These are phyloP conservation scores for Talaromyces wortmannii DNA, from an alignment of 495 filamentous ascomycete species.

Conservation along the genomic window DNA sequence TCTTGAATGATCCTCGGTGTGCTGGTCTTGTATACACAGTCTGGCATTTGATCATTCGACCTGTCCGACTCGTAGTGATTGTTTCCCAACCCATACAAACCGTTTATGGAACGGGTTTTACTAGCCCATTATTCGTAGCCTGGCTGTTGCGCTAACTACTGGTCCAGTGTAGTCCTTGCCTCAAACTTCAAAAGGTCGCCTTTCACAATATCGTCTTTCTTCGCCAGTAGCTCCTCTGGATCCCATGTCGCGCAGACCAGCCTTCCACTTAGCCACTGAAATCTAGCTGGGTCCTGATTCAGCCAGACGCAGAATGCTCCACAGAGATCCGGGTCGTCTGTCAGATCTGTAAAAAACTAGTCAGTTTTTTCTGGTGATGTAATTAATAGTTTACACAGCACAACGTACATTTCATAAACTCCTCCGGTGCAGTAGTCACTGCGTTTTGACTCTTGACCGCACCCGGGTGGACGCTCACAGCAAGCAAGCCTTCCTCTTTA, in stretches of 20 bases:
- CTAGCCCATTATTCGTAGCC: no score
- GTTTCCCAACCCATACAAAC: no score
- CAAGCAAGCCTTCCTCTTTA: conserved; percentile 28
- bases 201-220: conserved; percentile 34
- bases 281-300: neutral
- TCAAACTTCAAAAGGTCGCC: conserved; percentile 31
- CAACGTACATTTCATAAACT: conserved; percentile 13
- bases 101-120: no score
- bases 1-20: no score
- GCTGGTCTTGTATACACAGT: no score
- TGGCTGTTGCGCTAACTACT: neutral
- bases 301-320: conserved; percentile 35
- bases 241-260: conserved; percentile 36
- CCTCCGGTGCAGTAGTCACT: conserved; percentile 10
- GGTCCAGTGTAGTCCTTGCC: conserved; percentile 1
- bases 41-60: no score
- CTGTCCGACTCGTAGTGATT: no score
- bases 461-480: conserved; percentile 38
- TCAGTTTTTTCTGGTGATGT: neutral
- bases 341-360: conserved; percentile 7
- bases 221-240: conserved; percentile 36
- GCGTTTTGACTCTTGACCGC: conserved; percentile 33
- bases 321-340: conserved; percentile 29
- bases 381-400: neutral
- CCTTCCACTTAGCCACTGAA: conserved; percentile 29